Evolutionary conservation across 73 alveolate genomes (phyloP).

Genomic region (Paramecium pentaurelia): DNA sequence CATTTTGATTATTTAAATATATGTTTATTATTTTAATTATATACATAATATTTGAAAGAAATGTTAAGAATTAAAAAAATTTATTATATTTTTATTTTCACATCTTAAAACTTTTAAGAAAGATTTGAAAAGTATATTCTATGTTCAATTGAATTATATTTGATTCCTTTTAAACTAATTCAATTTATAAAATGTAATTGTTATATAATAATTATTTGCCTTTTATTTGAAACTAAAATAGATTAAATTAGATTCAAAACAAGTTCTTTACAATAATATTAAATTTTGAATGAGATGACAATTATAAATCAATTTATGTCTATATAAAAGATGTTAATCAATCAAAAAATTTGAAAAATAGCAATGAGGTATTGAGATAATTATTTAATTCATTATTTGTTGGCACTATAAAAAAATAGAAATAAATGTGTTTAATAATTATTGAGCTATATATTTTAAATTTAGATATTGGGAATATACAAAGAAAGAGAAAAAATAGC

Average conservation of each 20-base stretch:
- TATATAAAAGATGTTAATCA: not conserved
- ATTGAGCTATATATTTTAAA: not conserved
- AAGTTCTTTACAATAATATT: too few species aligned
- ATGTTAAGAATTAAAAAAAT: not conserved
- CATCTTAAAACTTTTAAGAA: not conserved
- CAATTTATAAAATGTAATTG: not conserved
- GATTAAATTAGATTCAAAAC: not conserved
- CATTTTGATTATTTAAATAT: constrained; percentile 63
- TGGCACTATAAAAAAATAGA: not conserved
- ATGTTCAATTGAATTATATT: too few species aligned
- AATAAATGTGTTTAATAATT: not conserved
- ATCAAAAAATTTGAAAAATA: too few species aligned
- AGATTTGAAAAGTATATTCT: not conserved
- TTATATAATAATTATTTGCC: not conserved
- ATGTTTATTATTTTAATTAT: too few species aligned
- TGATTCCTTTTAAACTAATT: not conserved
- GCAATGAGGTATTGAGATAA: not conserved
- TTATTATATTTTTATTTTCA: not conserved
- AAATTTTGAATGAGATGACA: not conserved
- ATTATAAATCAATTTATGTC: too few species aligned
- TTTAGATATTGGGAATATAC: not conserved
- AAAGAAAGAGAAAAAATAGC: not conserved
- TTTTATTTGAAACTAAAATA: not conserved
- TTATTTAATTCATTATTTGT: too few species aligned
- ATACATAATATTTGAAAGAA: not conserved